A percentile compares a stretch with the other conserved stretches of the same genome.
Evolutionary conservation across 768 basidiomycete species (phyloP).

Genomic region (Plicaturopsis crispa): DNA sequence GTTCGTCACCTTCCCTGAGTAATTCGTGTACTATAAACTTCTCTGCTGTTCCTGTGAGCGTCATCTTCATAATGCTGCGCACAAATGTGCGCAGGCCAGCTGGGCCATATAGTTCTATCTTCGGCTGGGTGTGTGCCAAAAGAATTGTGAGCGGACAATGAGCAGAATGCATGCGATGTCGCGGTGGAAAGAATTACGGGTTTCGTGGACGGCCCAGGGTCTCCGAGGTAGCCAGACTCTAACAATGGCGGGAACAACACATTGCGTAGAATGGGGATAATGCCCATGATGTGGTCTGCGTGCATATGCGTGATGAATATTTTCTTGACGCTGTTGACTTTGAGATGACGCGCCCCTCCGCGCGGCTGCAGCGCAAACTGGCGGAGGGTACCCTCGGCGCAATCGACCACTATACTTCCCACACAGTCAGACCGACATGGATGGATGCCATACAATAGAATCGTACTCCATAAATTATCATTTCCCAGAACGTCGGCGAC

Average conservation of each 20-base stretch:
- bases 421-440: constrained; percentile 3
- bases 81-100: constrained; percentile 71
- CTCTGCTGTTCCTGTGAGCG: constrained; percentile 50
- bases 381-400: constrained; percentile 72
- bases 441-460: constrained; percentile 3
- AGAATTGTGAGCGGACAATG: constrained; percentile 4
- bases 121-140: constrained; percentile 25
- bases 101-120: constrained; percentile 72
- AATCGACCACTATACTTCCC: constrained; percentile 60
- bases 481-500: constrained; percentile 50
- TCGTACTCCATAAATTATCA: constrained; percentile 62
- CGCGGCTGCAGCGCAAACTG: constrained; percentile 58
- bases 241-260: too few species aligned
- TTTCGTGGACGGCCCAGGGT: constrained; percentile 8
- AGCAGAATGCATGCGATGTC: too few species aligned
- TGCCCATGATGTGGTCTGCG: constrained; percentile 70
- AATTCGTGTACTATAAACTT: constrained; percentile 78
- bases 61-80: constrained; percentile 62
- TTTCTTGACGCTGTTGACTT: constrained; percentile 44
- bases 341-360: constrained; percentile 19
- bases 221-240: too few species aligned
- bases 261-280: constrained; percentile 58
- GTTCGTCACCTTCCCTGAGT: constrained; percentile 43
- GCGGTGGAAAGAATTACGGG: constrained; percentile 7
- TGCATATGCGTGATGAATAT: constrained; percentile 87